These are phyloP conservation scores for Globisporangium alternatum DNA, from an alignment of 352 stramenopile species.

Conservation along the genomic window DNA sequence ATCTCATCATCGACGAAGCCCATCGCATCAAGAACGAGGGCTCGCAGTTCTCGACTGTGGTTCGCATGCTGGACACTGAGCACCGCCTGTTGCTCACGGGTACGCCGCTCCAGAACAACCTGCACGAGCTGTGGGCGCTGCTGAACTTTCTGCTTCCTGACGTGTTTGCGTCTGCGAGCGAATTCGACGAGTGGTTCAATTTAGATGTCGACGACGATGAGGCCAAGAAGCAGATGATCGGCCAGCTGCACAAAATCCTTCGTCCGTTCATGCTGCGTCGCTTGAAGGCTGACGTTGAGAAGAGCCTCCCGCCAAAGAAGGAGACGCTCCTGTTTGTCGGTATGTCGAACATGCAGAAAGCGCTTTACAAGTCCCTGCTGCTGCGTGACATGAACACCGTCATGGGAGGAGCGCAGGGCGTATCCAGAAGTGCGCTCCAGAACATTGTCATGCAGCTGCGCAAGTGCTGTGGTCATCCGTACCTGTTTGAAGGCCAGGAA, in stretches of 20 bases:
- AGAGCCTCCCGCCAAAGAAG: constrained; percentile 96
- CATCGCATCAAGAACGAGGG: constrained; percentile 89
- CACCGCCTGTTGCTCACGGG: constrained; percentile 92
- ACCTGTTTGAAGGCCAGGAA: constrained; percentile 95
- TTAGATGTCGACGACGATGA: constrained; percentile 85
- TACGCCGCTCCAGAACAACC: constrained; percentile 94
- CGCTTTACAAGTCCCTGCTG: constrained; percentile 95
- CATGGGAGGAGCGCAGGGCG: constrained; percentile 55
- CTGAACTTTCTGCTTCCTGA: constrained; percentile 94
- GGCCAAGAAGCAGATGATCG: constrained; percentile 90
- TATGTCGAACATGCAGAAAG: constrained; percentile 93
- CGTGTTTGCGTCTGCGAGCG: constrained; percentile 87
- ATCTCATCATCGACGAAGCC: constrained; percentile 86
- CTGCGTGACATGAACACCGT: constrained; percentile 94
- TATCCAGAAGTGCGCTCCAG: constrained; percentile 77
- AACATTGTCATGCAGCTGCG: constrained; percentile 89
- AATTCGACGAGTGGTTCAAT: constrained; percentile 90
- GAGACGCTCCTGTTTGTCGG: constrained; percentile 94
- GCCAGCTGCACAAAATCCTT: constrained; percentile 85
- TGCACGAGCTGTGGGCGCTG: constrained; percentile 93
- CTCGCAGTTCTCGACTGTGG: constrained; percentile 85
- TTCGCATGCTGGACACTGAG: constrained; percentile 79
- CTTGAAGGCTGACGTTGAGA: constrained; percentile 99
- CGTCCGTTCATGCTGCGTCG: constrained; percentile 97
- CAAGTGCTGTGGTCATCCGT: constrained; percentile 91